Base-by-base conservation (phyloP, 2,329 filamentous ascomycete genomes). In the Calonectria naviculata region DNA sequence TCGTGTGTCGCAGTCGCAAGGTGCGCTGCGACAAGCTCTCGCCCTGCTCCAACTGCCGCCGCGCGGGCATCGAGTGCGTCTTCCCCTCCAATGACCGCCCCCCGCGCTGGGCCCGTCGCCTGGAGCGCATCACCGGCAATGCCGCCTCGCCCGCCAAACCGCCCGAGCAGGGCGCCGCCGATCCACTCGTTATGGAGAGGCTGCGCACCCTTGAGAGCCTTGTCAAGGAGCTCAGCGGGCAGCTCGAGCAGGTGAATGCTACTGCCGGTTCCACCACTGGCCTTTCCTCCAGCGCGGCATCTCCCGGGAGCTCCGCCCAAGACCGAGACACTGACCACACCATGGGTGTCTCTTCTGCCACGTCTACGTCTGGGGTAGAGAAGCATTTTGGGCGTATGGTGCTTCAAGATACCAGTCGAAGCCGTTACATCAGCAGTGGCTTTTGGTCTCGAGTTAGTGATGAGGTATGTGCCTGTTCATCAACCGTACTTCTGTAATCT, bases 401-500 rank as follows among this genome's bases (percentile, higher is more conserved):
- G 3, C 75, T 88, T 2, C 80, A 84, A 31, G 86, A 88, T 74
- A 73, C 79, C 9, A 84, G 76, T 7, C 80, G 78, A 15, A 86
- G 83, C 42, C 84, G 85, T 17, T 90, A 90, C 75, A 79, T 90
- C 13, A 86, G 86, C 67, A 89, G 83, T 71, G 85, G 85, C 17
- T 90, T 90, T 74, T 90, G 88, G 88, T 87, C 87, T 3, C 84
- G 85, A 1, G 83, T 90, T n/a, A 87, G 86, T 64, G 87, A 90
- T 56, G 89, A 90, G 84, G 87, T 89, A 80, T 49, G 81, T n/a
- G n/a, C 19, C 41, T 21, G 12, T n/a, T 26, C 12, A 24, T 13
- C 47, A 10, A 1, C 17, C 4, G 29, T 3, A 24, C 13, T 6
- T 1, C 17, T 13, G 15, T 17, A 9, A 28, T 46, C n/a, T 54